Base-by-base conservation (phyloP, 140 eudicot species). In the Senecio squalidus region DNA sequence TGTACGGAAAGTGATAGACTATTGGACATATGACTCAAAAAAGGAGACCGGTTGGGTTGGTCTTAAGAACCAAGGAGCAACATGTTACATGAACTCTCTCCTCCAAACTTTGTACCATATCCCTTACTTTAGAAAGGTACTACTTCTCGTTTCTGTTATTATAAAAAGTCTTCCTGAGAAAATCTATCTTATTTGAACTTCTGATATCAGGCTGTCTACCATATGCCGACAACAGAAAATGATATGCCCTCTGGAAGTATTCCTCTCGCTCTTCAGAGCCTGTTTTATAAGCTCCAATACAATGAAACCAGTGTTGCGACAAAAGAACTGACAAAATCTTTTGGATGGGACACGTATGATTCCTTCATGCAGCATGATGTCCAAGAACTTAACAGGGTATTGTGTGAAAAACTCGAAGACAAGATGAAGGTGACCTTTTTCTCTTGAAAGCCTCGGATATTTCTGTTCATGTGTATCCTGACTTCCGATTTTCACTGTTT, bases 201-300 rank as follows among this genome's bases (percentile, higher is more conserved):
- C 48, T 66, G 71, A 23, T 69, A 71, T 54, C 81, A 89, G 97
- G 97, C 97, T 50, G 97, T 90, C 21, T 90, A 90, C 66, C 95
- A 90, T 71, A 90, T 90, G 97, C 97, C 97, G 10, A 90, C 97
- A 53, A 90, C 97, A 47, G 97, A 90, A 84, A 90, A 86, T 78
- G 97, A 90, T 65, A 75, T 80, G 66, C 95, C 95, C 20, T 70
- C 95, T 3, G 95, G 95, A 64, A 90, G 97, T 74, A 85, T 90
- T 70, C 97, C 97, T 38, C 55, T 90, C 70, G 97, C 97, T 60
- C 85, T 90, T 2, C 97, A 90, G 70, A 85, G 97, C 77, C 78
- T 85, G 55, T 85, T 90, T 69, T 90, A 90, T 76, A 90, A 90
- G 78, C 97, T 90, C 59, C 97, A 90, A 41, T 90, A 85, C 53